Conservation (phyloP, 169 alveolate species). For the Cryptosporidium tyzzeri region DNA sequence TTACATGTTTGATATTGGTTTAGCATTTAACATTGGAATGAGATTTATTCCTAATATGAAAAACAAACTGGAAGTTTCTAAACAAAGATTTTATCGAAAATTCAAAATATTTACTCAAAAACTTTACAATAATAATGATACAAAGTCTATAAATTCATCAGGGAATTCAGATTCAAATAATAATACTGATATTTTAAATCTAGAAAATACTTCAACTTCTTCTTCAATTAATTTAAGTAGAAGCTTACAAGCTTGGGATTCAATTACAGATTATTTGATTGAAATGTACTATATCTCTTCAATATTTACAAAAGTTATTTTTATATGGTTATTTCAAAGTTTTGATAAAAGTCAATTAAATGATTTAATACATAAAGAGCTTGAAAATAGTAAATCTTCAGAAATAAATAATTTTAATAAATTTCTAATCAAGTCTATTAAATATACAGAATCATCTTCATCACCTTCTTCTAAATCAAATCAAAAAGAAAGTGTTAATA, state of each 20-base stretch:
- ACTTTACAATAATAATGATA: neutral
- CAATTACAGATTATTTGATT: conserved; percentile 18
- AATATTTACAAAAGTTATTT: conserved; percentile 14
- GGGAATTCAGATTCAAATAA: neutral
- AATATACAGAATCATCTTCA: neutral
- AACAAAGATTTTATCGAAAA: conserved; percentile 7
- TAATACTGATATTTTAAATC: neutral
- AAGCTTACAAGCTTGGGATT: conserved; percentile 43
- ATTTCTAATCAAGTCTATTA: neutral
- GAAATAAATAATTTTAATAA: neutral
- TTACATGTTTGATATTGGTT: neutral
- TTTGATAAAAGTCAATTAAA: neutral
- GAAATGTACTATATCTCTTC: conserved; percentile 22
- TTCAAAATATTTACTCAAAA: neutral
- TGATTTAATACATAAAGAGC: neutral
- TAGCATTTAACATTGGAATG: neutral
- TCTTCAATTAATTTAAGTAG: conserved; percentile 31
- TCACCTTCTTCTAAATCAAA: neutral
- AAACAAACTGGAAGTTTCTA: conserved; percentile 29
- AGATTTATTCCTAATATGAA: conserved; percentile 33
- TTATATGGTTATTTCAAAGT: conserved; percentile 4
- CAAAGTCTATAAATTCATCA: neutral
- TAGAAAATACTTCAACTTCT: neutral
- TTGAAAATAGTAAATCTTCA: neutral
- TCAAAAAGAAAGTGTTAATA: neutral